Percentiles rank a stretch among this genome's conserved stretches.
Conservation (phyloP, 139 green algal species). For the Chlorella sp. region DNA sequence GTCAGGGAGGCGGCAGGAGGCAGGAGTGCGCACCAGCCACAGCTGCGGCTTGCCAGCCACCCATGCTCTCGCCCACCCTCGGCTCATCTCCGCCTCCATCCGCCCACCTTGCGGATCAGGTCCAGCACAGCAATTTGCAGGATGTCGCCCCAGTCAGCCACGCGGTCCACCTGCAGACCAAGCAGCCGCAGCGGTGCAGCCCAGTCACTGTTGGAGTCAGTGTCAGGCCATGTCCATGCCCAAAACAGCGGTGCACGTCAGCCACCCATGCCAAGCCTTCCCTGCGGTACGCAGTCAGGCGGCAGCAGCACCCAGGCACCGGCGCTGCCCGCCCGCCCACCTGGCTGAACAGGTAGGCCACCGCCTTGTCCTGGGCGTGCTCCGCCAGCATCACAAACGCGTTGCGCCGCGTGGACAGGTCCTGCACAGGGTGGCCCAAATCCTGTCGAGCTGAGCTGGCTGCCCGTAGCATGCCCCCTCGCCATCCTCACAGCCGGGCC, state of each 20-base stretch:
- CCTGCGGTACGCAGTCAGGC: too few relatives aligned
- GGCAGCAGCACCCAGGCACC: too few relatives aligned
- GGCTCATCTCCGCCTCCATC: too few relatives aligned
- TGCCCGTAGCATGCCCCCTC: not conserved
- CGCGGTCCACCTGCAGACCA: constrained; percentile 78
- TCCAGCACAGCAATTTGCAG: constrained; percentile 97
- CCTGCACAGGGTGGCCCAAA: constrained; percentile 46
- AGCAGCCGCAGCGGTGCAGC: too few relatives aligned
- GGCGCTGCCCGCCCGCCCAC: too few relatives aligned
- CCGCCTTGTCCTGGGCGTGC: constrained; percentile 79
- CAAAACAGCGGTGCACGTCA: too few relatives aligned
- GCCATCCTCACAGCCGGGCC: not conserved
- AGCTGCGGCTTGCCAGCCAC: not conserved
- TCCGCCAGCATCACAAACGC: constrained; percentile 93
- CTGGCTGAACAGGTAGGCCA: constrained; percentile 82
- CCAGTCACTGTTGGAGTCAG: too few relatives aligned
- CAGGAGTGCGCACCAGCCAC: not conserved
- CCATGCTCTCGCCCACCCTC: not conserved
- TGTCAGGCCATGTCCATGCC: too few relatives aligned
- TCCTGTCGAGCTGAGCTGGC: not conserved
- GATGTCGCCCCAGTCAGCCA: constrained; percentile 93
- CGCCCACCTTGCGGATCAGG: constrained; percentile 90
- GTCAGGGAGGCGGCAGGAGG: not conserved
- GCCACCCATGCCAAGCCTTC: too few relatives aligned
- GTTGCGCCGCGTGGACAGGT: constrained; percentile 93